Evolutionary conservation across 768 basidiomycete genomes (phyloP).

Genomic region (Cyathus striatus): DNA sequence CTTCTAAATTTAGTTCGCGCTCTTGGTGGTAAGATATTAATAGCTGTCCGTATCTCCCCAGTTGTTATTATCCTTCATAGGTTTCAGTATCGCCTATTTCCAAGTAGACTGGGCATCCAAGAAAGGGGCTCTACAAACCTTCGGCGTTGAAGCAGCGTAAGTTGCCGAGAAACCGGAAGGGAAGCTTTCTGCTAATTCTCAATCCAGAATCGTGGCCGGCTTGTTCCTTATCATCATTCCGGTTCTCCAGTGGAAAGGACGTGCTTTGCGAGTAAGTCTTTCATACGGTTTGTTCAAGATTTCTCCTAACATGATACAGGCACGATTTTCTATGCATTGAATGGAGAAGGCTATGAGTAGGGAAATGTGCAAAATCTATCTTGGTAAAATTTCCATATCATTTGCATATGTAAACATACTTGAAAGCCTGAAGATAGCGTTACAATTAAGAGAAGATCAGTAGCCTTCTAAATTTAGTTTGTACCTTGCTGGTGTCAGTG

Average conservation of each 20-base stretch:
- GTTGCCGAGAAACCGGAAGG: constrained; percentile 8
- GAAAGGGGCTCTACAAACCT: constrained; percentile 48
- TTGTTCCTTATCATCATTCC: constrained; percentile 6
- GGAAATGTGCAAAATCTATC: too few species aligned
- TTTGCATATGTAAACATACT: too few species aligned
- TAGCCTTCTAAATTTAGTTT: too few species aligned
- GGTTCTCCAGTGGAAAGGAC: constrained; percentile 2
- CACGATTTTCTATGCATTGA: too few species aligned
- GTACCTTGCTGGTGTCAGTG: too few species aligned
- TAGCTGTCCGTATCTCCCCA: neutral
- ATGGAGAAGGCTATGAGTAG: too few species aligned
- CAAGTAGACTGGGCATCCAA: constrained; percentile 52
- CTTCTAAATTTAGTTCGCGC: constrained; percentile 49
- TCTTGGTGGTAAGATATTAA: constrained; percentile 37
- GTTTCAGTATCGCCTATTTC: constrained; percentile 53
- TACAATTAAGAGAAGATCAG: too few species aligned
- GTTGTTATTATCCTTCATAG: too few species aligned
- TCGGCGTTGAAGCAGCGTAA: constrained; percentile 51
- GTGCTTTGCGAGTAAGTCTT: constrained; percentile 1
- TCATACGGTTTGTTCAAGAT: too few species aligned
- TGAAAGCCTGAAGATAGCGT: too few species aligned
- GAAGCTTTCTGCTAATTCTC: neutral
- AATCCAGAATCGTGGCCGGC: constrained; percentile 4
- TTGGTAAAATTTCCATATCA: too few species aligned
- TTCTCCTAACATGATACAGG: too few species aligned